Conservation (phyloP, 2,329 filamentous ascomycete genomes). For the Microcyclospora pomicola region DNA sequence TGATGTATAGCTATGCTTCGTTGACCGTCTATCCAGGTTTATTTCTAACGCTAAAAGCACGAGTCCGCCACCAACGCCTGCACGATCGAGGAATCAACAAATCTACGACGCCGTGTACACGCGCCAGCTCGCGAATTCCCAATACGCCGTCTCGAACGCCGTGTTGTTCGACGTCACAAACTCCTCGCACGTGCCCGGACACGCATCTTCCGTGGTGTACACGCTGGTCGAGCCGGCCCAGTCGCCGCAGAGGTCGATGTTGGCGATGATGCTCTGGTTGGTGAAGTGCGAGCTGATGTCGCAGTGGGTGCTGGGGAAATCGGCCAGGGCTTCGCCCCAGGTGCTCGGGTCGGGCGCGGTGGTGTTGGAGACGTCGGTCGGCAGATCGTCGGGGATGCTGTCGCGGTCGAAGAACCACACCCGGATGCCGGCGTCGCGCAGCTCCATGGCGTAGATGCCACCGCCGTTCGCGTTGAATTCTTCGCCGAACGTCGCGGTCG, state of each 20-base stretch:
- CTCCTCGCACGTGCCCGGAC: slow-evolving; percentile 19
- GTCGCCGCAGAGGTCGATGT: slow-evolving; percentile 26
- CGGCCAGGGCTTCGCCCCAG: slow-evolving; percentile 49
- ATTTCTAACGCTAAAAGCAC: no score
- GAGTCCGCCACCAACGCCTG: no score
- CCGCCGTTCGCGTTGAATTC: slow-evolving; percentile 20
- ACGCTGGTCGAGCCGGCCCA: slow-evolving; percentile 20
- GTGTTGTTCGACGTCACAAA: slow-evolving; percentile 21
- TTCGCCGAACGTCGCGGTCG: slow-evolving; percentile 17
- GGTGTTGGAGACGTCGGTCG: slow-evolving; percentile 14
- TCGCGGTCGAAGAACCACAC: slow-evolving; percentile 22
- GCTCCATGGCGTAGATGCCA: slow-evolving; percentile 22
- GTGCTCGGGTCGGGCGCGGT: slow-evolving; percentile 42
- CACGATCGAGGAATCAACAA: not conserved
- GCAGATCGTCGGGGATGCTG: slow-evolving; percentile 28
- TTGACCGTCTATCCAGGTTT: no score
- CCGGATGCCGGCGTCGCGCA: slow-evolving; percentile 17
- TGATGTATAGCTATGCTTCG: no score
- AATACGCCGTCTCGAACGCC: slow-evolving; percentile 24
- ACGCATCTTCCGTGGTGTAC: slow-evolving; percentile 15
- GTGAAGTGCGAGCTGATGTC: slow-evolving; percentile 24
- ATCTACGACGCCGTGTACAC: slow-evolving; percentile 18
- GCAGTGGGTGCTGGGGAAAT: slow-evolving; percentile 39
- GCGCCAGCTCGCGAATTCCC: slow-evolving; percentile 23
- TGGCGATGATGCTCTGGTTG: slow-evolving; percentile 24